Conservation (phyloP, 371 early-diverging fungal genomes). For the Catenaria anguillulae region DNA sequence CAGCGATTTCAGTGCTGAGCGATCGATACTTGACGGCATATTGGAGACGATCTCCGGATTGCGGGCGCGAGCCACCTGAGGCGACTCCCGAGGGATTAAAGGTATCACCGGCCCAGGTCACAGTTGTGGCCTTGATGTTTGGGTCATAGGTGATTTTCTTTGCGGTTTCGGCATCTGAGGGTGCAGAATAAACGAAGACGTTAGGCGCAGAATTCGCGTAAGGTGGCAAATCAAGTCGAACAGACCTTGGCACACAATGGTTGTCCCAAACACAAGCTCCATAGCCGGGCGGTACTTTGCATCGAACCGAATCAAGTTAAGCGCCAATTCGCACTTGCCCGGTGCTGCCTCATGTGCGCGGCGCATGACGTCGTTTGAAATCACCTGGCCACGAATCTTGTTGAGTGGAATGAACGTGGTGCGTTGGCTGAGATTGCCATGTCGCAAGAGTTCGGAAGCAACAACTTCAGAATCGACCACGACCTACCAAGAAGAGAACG, state of each 20-base stretch:
- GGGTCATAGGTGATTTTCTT: slow-evolving; percentile 78
- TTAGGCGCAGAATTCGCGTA: slow-evolving; percentile 22
- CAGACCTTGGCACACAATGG: slow-evolving; percentile 70
- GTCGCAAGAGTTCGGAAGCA: slow-evolving; percentile 66
- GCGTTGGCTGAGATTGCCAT: slow-evolving; percentile 61
- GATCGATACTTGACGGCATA: too few relatives aligned
- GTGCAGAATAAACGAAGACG: slow-evolving; percentile 7
- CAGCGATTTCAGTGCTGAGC: slow-evolving; percentile 23
- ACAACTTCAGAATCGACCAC: slow-evolving; percentile 86
- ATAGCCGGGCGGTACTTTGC: slow-evolving; percentile 71
- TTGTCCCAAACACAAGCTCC: slow-evolving; percentile 88
- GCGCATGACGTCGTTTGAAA: slow-evolving; percentile 29
- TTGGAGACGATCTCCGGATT: too few relatives aligned
- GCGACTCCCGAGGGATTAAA: slow-evolving; percentile 97
- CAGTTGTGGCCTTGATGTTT: slow-evolving; percentile 60
- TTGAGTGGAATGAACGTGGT: slow-evolving; percentile 95
- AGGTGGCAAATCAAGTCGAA: slow-evolving; percentile 25
- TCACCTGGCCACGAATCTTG: slow-evolving; percentile 59
- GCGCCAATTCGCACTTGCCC: slow-evolving; percentile 67
- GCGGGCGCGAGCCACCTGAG: slow-evolving; percentile 97
- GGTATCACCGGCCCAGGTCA: slow-evolving; percentile 96
- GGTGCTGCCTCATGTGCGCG: slow-evolving; percentile 60
- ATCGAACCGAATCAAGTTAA: slow-evolving; percentile 67
- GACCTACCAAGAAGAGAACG: too few relatives aligned
- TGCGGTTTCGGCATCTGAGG: slow-evolving; percentile 60